Evolutionary conservation across 108 stramenopile genomes (phyloP).

Genomic region (Skeletonema tropicum): DNA sequence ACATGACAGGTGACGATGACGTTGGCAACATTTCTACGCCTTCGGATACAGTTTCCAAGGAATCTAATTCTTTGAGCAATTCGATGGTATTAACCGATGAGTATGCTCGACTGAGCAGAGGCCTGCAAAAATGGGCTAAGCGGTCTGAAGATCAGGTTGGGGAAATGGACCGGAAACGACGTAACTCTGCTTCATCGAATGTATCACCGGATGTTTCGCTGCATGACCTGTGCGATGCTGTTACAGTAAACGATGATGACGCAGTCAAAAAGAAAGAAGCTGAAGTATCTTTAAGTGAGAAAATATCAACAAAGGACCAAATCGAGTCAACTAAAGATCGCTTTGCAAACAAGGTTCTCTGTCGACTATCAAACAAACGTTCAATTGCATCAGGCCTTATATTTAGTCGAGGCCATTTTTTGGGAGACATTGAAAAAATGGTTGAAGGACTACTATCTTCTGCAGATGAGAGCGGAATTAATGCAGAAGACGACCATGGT

Average conservation of each 20-base stretch:
- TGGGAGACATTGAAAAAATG: constrained; percentile 90
- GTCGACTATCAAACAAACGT: constrained; percentile 76
- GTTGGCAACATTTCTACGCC: background rate
- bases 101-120: constrained; percentile 61
- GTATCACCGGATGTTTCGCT: constrained; percentile 44
- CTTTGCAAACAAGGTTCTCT: constrained; percentile 84
- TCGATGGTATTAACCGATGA: constrained; percentile 51
- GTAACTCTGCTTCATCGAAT: constrained; percentile 34
- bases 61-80: constrained; percentile 22
- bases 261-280: constrained; percentile 15
- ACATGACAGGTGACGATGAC: constrained; percentile 34
- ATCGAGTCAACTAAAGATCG: constrained; percentile 66
- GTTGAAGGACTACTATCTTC: constrained; percentile 70
- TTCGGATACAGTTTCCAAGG: background rate
- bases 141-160: constrained; percentile 38
- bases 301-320: constrained; percentile 20
- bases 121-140: constrained; percentile 71
- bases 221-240: constrained; percentile 31
- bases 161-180: constrained; percentile 20
- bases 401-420: constrained; percentile 86
- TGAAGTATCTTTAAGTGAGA: background rate
- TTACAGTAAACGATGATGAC: constrained; percentile 33
- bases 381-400: constrained; percentile 81
- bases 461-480: constrained; percentile 28
- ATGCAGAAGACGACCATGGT: constrained; percentile 10